Base-by-base conservation (phyloP, 2,329 filamentous ascomycete genomes). In the Magnaporthiopsis incrustans region DNA sequence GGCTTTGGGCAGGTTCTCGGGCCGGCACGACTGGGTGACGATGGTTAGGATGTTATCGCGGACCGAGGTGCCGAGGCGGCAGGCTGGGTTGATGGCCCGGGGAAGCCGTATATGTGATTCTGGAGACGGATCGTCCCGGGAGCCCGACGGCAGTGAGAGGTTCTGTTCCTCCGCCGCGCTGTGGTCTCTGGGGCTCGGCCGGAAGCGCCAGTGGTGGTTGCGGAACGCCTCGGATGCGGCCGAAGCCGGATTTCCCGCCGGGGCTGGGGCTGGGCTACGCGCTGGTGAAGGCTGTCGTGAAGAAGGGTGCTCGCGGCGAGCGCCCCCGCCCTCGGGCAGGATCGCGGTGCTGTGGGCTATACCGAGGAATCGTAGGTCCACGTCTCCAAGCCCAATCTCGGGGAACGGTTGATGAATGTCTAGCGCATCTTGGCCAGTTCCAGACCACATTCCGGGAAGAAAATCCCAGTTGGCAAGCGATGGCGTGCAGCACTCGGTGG, bases 141-240 rank as follows among this genome's bases (percentile, higher is more conserved):
- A 67, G 67, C n/a, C 67, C 0, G 69, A 59, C 0, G 73, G 70
- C 1, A 75, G 65, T 0, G 73, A 71, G 4, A 75, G 67, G 10
- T 75, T 74, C 12, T 71, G 71, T 18, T 75, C 72, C 22, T 75
- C 73, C 0, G 69, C 69, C 0, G 68, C 69, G 1, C 68, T 71
- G 57, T 73, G 70, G 38, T 75, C 73, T n/a, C 71, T 68, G 0
- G 69, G 65, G 3, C 69, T 71, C 2, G 73, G 73, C 2, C 70
- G 66, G 35, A 75, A 75, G 4, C 68, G 68, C 73, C 73, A 75
- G 18, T 30, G 27, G 27, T 30, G 27, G 27, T 30, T 71, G 67
- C 0, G 68, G 68, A 11, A 71, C 67, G 1, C 68, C 67, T 3
- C 71, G 7, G 57, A 4, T 12, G 57, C 15, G 26, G 57, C 57